Conservation (phyloP, 139 green algal species). For the Volvox africanus region DNA sequence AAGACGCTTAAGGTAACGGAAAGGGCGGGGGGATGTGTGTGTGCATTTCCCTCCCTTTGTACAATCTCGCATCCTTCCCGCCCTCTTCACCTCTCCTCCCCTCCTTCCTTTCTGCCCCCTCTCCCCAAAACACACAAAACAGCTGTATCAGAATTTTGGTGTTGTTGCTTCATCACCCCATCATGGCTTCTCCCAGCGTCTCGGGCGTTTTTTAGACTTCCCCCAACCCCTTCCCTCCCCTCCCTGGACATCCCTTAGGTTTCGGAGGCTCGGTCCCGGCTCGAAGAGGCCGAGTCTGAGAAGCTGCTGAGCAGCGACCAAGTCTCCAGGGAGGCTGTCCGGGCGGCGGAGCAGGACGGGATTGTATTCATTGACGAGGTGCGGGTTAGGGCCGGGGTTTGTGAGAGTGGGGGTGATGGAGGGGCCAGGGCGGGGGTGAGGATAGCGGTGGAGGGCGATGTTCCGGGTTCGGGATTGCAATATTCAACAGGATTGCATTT, state of each 20-base stretch:
- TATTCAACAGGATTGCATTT: no score
- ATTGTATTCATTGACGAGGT: conserved; percentile 98
- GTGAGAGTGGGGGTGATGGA: no score
- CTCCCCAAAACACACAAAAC: background rate
- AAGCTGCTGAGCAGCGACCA: conserved; percentile 74
- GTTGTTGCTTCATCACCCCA: no score
- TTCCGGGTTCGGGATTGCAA: no score
- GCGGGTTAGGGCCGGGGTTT: background rate
- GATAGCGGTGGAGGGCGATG: background rate
- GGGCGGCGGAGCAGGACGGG: conserved; percentile 76
- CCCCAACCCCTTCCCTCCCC: no score
- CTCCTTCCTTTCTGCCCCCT: background rate
- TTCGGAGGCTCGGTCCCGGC: conserved; percentile 79
- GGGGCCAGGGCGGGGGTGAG: background rate
- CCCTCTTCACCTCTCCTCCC: background rate
- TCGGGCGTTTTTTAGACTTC: no score
- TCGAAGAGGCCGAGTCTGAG: conserved; percentile 86
- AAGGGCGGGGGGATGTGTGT: background rate
- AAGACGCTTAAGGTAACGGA: conserved; percentile 8
- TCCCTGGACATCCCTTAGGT: conserved; percentile 19
- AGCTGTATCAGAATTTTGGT: background rate
- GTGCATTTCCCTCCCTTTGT: background rate
- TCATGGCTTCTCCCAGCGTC: no score
- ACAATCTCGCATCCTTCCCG: background rate
- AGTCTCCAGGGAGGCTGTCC: conserved; percentile 86